A percentile compares a stretch with the other conserved stretches of the same genome.
Evolutionary conservation across 352 stramenopile species (phyloP).

Genomic region (Globisporangium splendens): DNA sequence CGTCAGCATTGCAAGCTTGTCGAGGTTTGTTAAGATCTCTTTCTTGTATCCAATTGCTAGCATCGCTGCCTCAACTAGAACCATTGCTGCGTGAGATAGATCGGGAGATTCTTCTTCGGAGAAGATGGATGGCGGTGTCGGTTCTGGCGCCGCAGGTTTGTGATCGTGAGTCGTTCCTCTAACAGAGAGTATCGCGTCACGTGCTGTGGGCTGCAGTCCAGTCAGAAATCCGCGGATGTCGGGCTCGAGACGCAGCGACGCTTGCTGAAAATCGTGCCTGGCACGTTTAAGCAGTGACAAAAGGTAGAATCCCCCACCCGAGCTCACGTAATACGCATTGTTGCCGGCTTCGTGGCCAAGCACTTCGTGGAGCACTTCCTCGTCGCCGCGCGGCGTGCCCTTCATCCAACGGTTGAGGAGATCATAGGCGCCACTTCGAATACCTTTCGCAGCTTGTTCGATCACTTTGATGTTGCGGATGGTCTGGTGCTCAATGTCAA

Average conservation of each 20-base stretch:
- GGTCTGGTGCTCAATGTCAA: conserved; percentile 7
- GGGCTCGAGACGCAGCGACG: conserved; percentile 31
- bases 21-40: conserved; percentile 9
- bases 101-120: background rate
- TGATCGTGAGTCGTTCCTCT: background rate
- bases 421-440: background rate
- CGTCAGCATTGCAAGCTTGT: conserved; percentile 9
- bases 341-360: conserved; percentile 28
- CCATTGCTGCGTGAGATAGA: background rate
- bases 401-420: conserved; percentile 15
- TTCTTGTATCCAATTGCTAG: conserved; percentile 7
- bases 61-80: conserved; percentile 14
- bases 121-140: conserved; percentile 9
- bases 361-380: conserved; percentile 38
- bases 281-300: conserved; percentile 23
- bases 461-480: conserved; percentile 1
- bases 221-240: conserved; percentile 49
- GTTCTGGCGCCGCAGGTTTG: background rate
- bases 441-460: background rate
- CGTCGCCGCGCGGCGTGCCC: conserved; percentile 31
- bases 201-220: conserved; percentile 29
- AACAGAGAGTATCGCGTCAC: background rate
- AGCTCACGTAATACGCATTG: conserved; percentile 14
- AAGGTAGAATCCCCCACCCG: conserved; percentile 49
- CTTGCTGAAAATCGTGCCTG: conserved; percentile 19